Evolutionary conservation across 1,284 basidiomycete species (phyloP), one percentile per base, ranked within the genome.

Genomic region (Inonotus hispidus): DNA sequence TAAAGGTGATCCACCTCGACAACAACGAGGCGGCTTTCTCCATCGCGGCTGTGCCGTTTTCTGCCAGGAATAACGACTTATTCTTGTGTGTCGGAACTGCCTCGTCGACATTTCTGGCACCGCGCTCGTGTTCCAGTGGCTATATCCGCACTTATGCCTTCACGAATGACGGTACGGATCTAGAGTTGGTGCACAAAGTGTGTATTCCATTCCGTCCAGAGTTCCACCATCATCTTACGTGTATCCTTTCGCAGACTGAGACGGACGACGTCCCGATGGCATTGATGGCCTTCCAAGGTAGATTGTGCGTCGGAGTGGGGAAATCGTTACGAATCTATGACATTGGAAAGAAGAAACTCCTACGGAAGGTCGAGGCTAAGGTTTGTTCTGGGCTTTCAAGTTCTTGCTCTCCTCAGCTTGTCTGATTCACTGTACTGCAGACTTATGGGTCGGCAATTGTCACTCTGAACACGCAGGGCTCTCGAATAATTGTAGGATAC

Each of bases 331-430:
- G 96, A 56, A 81, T 99, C 62, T 99, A 98, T 72, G 97, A 99
- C 69, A 88, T 98, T 63, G 97, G 97, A 47, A 98, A 97, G 80
- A 98, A 98, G 78, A 98, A 98, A 69, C 80, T 99, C 64, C 78
- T 99, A 35, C 86, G 97, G 53, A 99, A 99, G 74, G 92, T 91
- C 61, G 97, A 99, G 76, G 98, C 97, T 75, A 97, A 94, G 79
- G 93, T 92, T 66, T 46, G 82, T 74, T 46, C 35, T 50, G 27
- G 1, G 43, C 55, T 25, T 47, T 35, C 32, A 38, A 16, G 57
- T 11, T 38, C 53, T 8, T 32, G 32, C 8, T 32, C 32, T 21
- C 45, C 21, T 29, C 19, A n/a, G 64, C 45, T 53, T 63, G 39
- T 29, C 5, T 43, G 47, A 58, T 56, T 37, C 56, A 32, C 32